Percentiles rank a stretch among this genome's conserved stretches.
Evolutionary conservation across 2,329 filamentous ascomycete genomes (phyloP).

Genomic region (Neopestalotiopsis sp.): DNA sequence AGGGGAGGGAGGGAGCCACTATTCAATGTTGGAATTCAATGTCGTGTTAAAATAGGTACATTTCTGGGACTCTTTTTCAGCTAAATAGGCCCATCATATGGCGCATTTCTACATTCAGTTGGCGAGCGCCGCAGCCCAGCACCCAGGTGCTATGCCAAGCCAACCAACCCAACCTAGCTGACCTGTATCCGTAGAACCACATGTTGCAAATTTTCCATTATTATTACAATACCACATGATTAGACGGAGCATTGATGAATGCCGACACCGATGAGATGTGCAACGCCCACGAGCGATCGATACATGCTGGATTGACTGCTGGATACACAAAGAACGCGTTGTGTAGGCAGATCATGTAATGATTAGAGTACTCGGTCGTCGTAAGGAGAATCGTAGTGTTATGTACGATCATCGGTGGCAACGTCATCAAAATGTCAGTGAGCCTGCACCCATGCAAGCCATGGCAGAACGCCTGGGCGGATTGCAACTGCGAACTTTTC

Average conservation of each 20-base stretch:
- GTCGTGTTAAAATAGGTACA: background rate
- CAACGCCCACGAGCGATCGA: background rate
- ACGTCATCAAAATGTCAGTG: background rate
- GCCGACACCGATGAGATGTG: background rate
- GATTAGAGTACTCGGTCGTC: too few species aligned
- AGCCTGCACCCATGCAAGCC: background rate
- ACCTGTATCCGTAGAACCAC: background rate
- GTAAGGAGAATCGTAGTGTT: background rate
- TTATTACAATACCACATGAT: background rate
- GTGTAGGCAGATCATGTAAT: too few species aligned
- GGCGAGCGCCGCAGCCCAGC: background rate
- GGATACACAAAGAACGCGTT: too few species aligned
- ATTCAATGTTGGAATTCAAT: background rate
- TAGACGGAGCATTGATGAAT: background rate
- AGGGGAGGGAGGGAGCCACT: background rate
- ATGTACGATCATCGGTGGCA: background rate
- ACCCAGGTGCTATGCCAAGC: background rate
- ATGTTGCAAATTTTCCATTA: background rate
- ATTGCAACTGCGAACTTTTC: background rate
- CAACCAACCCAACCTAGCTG: background rate
- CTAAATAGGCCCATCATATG: background rate
- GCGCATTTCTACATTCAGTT: constrained; percentile 1
- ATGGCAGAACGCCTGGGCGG: background rate
- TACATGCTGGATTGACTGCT: too few species aligned
- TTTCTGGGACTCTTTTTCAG: background rate